A percentile compares a stretch with the other conserved stretches of the same genome.
These are phyloP conservation scores for Tympanopsis confertula DNA, from an alignment of 2,329 filamentous ascomycete genomes.

Conservation along the genomic window DNA sequence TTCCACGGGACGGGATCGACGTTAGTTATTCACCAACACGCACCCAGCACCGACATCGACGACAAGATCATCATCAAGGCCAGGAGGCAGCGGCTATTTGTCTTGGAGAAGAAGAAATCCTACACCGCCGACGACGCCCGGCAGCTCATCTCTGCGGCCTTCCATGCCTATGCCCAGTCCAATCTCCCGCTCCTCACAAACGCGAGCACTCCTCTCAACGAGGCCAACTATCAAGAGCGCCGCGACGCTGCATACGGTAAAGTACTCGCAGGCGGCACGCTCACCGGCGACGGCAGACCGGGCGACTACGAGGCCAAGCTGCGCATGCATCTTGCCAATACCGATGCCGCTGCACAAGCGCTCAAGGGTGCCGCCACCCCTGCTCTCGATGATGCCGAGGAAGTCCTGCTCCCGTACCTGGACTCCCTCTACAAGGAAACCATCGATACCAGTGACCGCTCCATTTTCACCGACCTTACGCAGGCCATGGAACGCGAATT, in stretches of 20 bases:
- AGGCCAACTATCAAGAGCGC: conserved; percentile 34
- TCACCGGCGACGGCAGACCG: conserved; percentile 41
- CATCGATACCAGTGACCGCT: conserved; percentile 47
- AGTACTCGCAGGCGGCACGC: conserved; percentile 40
- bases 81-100: background rate
- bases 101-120: conserved; percentile 64
- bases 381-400: conserved; percentile 47
- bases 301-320: conserved; percentile 6
- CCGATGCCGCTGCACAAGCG: conserved; percentile 9
- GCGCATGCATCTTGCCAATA: conserved; percentile 10
- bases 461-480: conserved; percentile 55
- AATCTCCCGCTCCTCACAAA: conserved; percentile 36
- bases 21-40: conserved; percentile 1
- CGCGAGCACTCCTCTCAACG: conserved; percentile 28
- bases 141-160: conserved; percentile 37
- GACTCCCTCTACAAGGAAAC: conserved; percentile 43
- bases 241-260: conserved; percentile 40
- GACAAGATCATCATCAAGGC: conserved; percentile 1
- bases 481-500: conserved; percentile 55
- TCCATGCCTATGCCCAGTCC: conserved; percentile 40
- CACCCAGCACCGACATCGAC: conserved; percentile 19
- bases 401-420: conserved; percentile 53
- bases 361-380: conserved; percentile 15
- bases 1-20: background rate
- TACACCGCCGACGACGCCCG: conserved; percentile 32